These are phyloP conservation scores for Macrophomina pseudophaseolina DNA, from an alignment of 2,329 filamentous ascomycete species.

Conservation along the genomic window DNA sequence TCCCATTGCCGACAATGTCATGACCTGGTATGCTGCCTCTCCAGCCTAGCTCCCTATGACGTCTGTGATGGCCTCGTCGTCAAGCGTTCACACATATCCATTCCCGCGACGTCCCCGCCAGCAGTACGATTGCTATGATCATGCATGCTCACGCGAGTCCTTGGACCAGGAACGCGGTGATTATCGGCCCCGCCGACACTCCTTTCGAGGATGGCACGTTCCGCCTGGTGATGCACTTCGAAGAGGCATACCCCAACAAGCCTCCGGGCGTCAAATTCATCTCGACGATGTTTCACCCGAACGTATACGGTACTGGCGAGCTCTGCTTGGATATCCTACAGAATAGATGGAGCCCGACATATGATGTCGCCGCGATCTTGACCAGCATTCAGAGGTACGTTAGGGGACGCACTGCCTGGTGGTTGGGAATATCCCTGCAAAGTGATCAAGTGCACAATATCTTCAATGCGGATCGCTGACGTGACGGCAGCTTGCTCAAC, in stretches of 20 bases:
- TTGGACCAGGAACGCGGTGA: conserved; percentile 85
- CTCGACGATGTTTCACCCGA: conserved; percentile 98
- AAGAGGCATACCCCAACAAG: conserved; percentile 98
- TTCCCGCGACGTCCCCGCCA: conserved; percentile 15
- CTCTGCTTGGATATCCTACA: conserved; percentile 96
- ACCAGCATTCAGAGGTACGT: conserved; percentile 94
- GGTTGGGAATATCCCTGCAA: background rate
- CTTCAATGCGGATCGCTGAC: conserved; percentile 11
- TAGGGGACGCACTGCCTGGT: background rate
- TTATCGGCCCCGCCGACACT: conserved; percentile 95
- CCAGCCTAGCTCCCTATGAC: background rate
- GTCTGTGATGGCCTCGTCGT: conserved; percentile 24
- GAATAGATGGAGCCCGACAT: conserved; percentile 98
- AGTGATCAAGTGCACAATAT: background rate
- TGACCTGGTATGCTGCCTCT: conserved; percentile 76
- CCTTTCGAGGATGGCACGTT: conserved; percentile 99
- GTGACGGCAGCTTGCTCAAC: conserved; percentile 77
- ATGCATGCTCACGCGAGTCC: conserved; percentile 35
- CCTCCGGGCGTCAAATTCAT: conserved; percentile 98
- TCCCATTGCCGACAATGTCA: conserved; percentile 93
- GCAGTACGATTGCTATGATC: background rate
- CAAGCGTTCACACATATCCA: background rate
- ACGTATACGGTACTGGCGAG: conserved; percentile 96
- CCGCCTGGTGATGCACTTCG: conserved; percentile 97
- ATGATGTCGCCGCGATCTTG: conserved; percentile 95